phyloP scores from a whole-genome alignment of 2,329 filamentous ascomycete species.

The Botrytis squamosa region DNA sequence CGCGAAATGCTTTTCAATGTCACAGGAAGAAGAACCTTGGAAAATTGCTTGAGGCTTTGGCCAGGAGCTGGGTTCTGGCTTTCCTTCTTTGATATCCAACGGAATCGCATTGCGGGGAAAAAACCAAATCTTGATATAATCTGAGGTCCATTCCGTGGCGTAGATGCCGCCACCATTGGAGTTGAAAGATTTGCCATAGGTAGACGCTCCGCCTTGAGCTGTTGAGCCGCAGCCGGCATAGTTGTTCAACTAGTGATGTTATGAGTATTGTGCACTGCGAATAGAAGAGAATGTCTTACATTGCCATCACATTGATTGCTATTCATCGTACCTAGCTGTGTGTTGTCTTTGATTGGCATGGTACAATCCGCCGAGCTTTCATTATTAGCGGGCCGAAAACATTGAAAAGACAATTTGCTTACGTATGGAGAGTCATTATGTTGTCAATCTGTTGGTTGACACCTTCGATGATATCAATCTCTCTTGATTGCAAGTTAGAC shows the following conservation, averaged over 20 bases:
- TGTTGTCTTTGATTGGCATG: neutral
- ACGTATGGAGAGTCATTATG: conserved; percentile 17
- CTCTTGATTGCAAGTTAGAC: neutral
- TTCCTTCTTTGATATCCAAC: conserved; percentile 58
- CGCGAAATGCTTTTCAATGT: conserved; percentile 68
- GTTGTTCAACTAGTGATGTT: neutral
- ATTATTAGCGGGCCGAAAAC: neutral
- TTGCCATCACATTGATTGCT: conserved; percentile 13
- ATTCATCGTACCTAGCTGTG: conserved; percentile 11
- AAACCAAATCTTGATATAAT: conserved; percentile 65
- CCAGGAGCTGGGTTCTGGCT: conserved; percentile 66
- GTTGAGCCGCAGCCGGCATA: conserved; percentile 28
- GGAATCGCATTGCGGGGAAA: conserved; percentile 65
- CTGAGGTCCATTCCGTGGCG: conserved; percentile 65
- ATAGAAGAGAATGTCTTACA: neutral
- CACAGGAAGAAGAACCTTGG: conserved; percentile 57
- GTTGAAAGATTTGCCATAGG: conserved; percentile 66
- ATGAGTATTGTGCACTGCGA: neutral
- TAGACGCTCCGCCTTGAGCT: conserved; percentile 20
- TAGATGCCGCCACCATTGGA: conserved; percentile 63
- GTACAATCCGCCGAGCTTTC: conserved; percentile 16
- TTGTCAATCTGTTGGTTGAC: conserved; percentile 14
- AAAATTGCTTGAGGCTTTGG: conserved; percentile 59
- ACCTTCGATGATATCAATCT: conserved; percentile 19
- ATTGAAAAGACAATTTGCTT: neutral